Conservation (phyloP, 495 filamentous ascomycete genomes). For the Penicillium ochrochloron region DNA sequence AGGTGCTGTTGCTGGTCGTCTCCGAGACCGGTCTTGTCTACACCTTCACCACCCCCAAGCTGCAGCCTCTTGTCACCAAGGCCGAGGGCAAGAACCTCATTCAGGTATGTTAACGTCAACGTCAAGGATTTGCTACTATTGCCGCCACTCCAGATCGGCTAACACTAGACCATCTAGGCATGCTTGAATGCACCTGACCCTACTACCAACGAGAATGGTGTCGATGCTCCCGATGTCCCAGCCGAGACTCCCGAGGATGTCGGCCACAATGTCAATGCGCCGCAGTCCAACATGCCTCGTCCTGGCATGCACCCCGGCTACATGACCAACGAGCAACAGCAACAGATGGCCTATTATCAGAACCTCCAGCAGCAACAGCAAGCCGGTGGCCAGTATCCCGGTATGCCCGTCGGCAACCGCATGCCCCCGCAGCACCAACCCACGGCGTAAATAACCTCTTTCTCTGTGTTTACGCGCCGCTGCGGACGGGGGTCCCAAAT, state of each 20-base stretch:
- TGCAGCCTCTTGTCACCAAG: conserved; percentile 98
- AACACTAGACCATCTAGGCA: conserved; percentile 58
- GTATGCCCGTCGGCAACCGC: conserved; percentile 58
- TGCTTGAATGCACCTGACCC: conserved; percentile 97
- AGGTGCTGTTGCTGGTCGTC: conserved; percentile 95
- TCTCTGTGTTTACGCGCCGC: conserved; percentile 30
- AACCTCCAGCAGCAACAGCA: conserved; percentile 61
- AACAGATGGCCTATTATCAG: conserved; percentile 63
- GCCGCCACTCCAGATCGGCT: neutral
- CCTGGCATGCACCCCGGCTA: conserved; percentile 56
- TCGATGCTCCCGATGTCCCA: conserved; percentile 66
- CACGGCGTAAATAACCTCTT: conserved; percentile 44
- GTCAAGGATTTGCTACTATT: neutral
- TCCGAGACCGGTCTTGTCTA: conserved; percentile 99
- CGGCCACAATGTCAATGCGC: conserved; percentile 56
- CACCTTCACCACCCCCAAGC: conserved; percentile 98
- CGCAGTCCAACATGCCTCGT: conserved; percentile 56
- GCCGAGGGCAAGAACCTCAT: conserved; percentile 99
- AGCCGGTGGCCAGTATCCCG: conserved; percentile 58
- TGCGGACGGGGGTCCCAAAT: conserved; percentile 55
- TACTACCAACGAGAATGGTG: conserved; percentile 86
- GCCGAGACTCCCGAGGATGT: conserved; percentile 63
- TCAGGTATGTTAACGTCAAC: conserved; percentile 65
- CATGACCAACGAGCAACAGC: conserved; percentile 62
- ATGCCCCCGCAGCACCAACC: conserved; percentile 61